Evolutionary conservation across 352 stramenopile species (phyloP), one percentile per base, ranked within the genome.

Genomic region (Globisporangium carolinianum): DNA sequence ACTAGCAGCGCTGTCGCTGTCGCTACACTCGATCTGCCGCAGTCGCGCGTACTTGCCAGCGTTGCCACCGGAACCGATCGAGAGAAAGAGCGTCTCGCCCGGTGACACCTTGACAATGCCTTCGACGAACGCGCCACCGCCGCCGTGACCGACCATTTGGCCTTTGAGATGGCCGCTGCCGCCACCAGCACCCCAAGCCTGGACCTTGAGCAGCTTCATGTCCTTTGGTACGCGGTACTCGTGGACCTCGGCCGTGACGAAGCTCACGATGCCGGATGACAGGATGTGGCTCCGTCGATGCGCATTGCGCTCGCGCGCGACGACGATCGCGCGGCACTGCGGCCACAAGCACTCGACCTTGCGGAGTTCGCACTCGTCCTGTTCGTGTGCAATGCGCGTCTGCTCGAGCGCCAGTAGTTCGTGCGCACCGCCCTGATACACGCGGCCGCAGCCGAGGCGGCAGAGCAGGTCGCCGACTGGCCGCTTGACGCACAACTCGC

Each of bases 261-360:
- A 89, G 37, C 64, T 86, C 47, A 74, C 50, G 37, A 89, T 72
- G 4, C 82, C 82, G 0, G 77, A 86, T 9, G 72, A 71, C 18
- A 86, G 66, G 41, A 92, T 39, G 46, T 92, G 83, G 5, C 63
- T 69, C 9, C 71, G 73, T 0, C 83, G 72, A 42, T 92, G 83
- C 18, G 66, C 62, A 39, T 87, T 89, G 32, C 78, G 71, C 17
- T 92, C 78, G 47, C 74, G 78, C 1, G 83, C 79, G 6, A 77
- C 6, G 37, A 89, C 73, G 3, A 58, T 39, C 1, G 67, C 75
- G 14, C 73, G 65, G 55, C 83, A 92, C 42, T 77, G 75, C 11
- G 79, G 79, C 83, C 83, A 92, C 36, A 75, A 87, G 58, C 83
- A 92, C 53, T 76, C 69, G 5, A 90, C 78, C 53, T 86, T 82